Evolutionary conservation across 495 filamentous ascomycete genomes (phyloP).

Genomic region (Tuber umbilicatum): DNA sequence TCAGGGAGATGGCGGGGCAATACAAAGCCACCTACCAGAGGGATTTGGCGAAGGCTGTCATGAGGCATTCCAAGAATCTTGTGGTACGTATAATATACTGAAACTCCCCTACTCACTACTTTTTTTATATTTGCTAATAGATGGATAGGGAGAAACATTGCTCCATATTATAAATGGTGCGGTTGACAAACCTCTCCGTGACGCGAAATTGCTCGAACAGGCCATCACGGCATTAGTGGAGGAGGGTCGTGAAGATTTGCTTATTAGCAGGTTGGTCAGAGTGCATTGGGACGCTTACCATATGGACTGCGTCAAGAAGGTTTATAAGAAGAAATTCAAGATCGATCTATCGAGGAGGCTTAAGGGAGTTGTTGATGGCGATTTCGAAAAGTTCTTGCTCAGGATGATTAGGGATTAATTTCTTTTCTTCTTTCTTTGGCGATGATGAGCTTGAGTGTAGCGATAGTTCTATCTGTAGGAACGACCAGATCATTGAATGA

Average conservation of each 20-base stretch:
- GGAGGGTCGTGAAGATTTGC: constrained; percentile 63
- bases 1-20: constrained; percentile 66
- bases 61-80: constrained; percentile 80
- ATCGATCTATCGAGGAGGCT: constrained; percentile 59
- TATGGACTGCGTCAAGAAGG: constrained; percentile 61
- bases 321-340: constrained; percentile 66
- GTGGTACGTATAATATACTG: too few relatives aligned
- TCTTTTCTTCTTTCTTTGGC: neutral
- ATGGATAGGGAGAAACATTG: constrained; percentile 74
- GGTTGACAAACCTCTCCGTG: constrained; percentile 89
- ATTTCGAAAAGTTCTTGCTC: constrained; percentile 57
- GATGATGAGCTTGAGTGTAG: neutral
- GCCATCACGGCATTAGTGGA: constrained; percentile 51
- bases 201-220: constrained; percentile 90
- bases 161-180: constrained; percentile 95
- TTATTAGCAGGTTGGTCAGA: constrained; percentile 72
- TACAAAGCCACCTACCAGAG: constrained; percentile 64
- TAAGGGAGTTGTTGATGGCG: constrained; percentile 47
- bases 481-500: neutral
- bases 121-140: neutral
- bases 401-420: constrained; percentile 44
- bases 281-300: constrained; percentile 79
- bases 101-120: too few relatives aligned
- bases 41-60: constrained; percentile 81
- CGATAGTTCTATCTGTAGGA: neutral